These are phyloP conservation scores for Neohortaea acidophila DNA, from an alignment of 495 filamentous ascomycete genomes.

Conservation along the genomic window DNA sequence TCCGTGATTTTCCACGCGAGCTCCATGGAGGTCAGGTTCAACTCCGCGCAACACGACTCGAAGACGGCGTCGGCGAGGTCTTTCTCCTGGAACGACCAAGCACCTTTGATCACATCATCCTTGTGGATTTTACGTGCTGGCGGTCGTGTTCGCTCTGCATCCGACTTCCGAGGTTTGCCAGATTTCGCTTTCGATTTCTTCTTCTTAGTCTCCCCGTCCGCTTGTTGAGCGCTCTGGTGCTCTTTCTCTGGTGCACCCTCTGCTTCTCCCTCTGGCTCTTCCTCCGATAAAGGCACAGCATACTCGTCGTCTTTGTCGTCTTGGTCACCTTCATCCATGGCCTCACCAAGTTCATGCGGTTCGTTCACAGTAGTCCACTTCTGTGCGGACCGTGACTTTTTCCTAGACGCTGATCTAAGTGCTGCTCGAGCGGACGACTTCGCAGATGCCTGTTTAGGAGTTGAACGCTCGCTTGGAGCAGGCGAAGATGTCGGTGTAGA, in stretches of 20 bases:
- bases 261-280: background rate
- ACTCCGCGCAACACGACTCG: background rate
- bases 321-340: background rate
- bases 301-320: background rate
- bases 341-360: background rate
- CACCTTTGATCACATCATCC: background rate
- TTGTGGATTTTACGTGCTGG: background rate
- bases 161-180: background rate
- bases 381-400: too few relatives aligned
- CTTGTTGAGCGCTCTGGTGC: background rate
- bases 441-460: too few relatives aligned
- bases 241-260: background rate
- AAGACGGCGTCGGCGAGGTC: slow-evolving; percentile 7
- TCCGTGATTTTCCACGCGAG: slow-evolving; percentile 1
- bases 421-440: too few relatives aligned
- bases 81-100: slow-evolving; percentile 9
- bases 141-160: background rate
- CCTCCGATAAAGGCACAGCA: background rate
- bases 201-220: background rate
- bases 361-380: background rate
- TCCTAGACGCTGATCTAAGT: too few relatives aligned
- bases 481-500: too few relatives aligned
- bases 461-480: too few relatives aligned
- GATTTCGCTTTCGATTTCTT: background rate
- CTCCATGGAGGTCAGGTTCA: background rate